Base-by-base conservation (phyloP, 345 rosid species). In the Odontarrhena argentea region DNA sequence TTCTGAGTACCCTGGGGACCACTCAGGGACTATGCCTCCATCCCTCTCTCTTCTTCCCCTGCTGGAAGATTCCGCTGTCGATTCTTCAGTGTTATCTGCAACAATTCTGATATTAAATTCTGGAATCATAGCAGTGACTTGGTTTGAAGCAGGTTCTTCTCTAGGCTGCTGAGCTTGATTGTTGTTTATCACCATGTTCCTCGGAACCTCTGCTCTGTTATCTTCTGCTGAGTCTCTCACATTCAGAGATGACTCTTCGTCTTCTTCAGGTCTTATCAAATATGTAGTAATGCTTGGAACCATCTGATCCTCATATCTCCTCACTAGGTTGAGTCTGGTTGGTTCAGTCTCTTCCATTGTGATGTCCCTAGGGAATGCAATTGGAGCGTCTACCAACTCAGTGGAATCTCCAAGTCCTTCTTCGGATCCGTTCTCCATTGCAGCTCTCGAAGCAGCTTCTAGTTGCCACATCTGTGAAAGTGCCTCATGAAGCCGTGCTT, bases 321-420 rank as follows among this genome's bases (percentile, higher is more conserved):
- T 76, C 46, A 45, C 58, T 44, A 82, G 62, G 71, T 88, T 91
- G 18, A 70, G 75, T 74, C 55, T 79, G 54, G 89, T 86, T 70
- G 85, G 96, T 85, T 90, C 88, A 63, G 86, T 92, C 58, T 74
- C 77, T 69, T 69, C 74, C 78, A 75, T 75, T 42, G 74, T 68
- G 9, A 69, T 75, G 49, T 93, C 97, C 70, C 82, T 77, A n/a
- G 96, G 97, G 71, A 94, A 87, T 3, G 89, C 87, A 24, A 87
- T 77, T 60, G 69, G 77, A 40, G 77, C 58, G 40, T 85, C 87
- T 7, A 71, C 78, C n/a, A 79, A 69, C 56, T 88, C 97, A 64
- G 82, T 59, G 14, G 99, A 94, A 71, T 94, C 99, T 55, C 97
- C 99, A 34, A 94, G 96, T 57, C 99, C 99, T 82, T 94, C 99